These are phyloP conservation scores for Sparassis latifolia DNA, from an alignment of 1,284 basidiomycete species.

Conservation along the genomic window DNA sequence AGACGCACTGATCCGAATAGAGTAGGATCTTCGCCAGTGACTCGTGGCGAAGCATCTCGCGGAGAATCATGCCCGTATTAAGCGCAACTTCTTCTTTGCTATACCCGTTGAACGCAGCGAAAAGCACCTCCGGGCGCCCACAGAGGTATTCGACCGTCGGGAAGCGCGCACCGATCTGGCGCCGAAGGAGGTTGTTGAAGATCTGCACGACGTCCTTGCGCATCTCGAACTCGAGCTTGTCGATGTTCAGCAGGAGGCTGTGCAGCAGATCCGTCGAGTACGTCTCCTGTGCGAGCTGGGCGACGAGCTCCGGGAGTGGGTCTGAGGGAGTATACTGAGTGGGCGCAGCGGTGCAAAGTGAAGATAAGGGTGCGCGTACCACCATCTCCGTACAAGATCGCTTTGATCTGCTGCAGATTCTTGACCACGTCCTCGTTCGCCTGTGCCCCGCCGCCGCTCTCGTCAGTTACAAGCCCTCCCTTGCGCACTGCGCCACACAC, in stretches of 20 bases:
- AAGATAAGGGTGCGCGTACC: slow-evolving; percentile 38
- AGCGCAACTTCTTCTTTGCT: slow-evolving; percentile 92
- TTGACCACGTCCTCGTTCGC: slow-evolving; percentile 86
- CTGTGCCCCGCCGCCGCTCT: slow-evolving; percentile 57
- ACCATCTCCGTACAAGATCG: slow-evolving; percentile 81
- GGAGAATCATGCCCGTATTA: slow-evolving; percentile 97
- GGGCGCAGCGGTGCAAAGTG: slow-evolving; percentile 5
- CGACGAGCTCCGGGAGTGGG: slow-evolving; percentile 79
- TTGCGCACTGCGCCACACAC: slow-evolving; percentile 34
- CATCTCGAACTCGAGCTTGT: slow-evolving; percentile 92
- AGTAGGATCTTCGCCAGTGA: slow-evolving; percentile 86
- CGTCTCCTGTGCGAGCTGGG: slow-evolving; percentile 93
- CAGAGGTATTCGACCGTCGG: slow-evolving; percentile 95
- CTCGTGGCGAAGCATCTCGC: slow-evolving; percentile 96
- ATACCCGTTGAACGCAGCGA: slow-evolving; percentile 85
- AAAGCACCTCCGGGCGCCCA: slow-evolving; percentile 83
- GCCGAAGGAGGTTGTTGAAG: slow-evolving; percentile 90
- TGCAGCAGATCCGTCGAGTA: slow-evolving; percentile 88
- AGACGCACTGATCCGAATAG: slow-evolving; percentile 84
- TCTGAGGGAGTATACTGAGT: slow-evolving; percentile 35
- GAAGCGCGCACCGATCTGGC: slow-evolving; percentile 89
- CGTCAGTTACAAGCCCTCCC: background rate
- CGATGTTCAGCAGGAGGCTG: slow-evolving; percentile 77
- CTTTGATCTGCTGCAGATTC: slow-evolving; percentile 84
- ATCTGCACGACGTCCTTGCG: slow-evolving; percentile 97